A percentile compares a stretch with the other conserved stretches of the same genome.
Evolutionary conservation across 2,329 filamentous ascomycete genomes (phyloP).

Genomic region (Pezicula rhizophila): DNA sequence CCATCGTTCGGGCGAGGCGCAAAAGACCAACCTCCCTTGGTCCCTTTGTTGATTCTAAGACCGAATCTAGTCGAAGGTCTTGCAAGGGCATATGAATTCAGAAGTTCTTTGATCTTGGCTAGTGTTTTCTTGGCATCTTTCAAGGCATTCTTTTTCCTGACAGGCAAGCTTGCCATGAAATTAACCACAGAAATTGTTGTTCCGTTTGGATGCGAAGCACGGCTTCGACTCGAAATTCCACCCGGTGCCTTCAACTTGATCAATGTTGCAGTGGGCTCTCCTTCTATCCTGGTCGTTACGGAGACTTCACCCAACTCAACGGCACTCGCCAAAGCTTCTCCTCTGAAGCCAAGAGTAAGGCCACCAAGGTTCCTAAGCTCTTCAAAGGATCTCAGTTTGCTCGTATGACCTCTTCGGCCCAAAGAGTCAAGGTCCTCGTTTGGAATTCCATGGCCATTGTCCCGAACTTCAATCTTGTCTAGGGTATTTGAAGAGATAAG

Average conservation of each 20-base stretch:
- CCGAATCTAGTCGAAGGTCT: slow-evolving; percentile 55
- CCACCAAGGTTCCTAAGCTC: slow-evolving; percentile 53
- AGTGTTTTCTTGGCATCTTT: slow-evolving; percentile 54
- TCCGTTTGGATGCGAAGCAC: slow-evolving; percentile 52
- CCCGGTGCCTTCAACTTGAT: slow-evolving; percentile 36
- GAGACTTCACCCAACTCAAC: slow-evolving; percentile 53
- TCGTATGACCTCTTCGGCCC: slow-evolving; percentile 65
- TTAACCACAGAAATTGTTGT: slow-evolving; percentile 58
- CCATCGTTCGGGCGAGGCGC: slow-evolving; percentile 44
- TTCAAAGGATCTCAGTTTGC: slow-evolving; percentile 61
- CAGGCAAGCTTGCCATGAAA: slow-evolving; percentile 56
- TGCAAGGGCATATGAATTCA: slow-evolving; percentile 61
- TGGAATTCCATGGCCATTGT: slow-evolving; percentile 68
- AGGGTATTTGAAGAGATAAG: slow-evolving; percentile 59
- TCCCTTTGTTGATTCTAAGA: slow-evolving; percentile 50
- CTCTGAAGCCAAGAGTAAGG: slow-evolving; percentile 66
- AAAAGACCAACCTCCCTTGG: slow-evolving; percentile 53
- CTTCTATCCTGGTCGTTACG: slow-evolving; percentile 57
- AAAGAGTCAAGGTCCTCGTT: slow-evolving; percentile 54
- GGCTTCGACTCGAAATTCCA: slow-evolving; percentile 32
- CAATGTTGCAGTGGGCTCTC: slow-evolving; percentile 50
- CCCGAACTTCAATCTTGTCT: slow-evolving; percentile 62
- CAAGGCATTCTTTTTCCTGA: slow-evolving; percentile 52
- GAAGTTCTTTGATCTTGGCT: slow-evolving; percentile 49
- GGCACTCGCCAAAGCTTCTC: slow-evolving; percentile 64